phyloP scores from a whole-genome alignment of 495 filamentous ascomycete species.

The Penicillium taxi region DNA sequence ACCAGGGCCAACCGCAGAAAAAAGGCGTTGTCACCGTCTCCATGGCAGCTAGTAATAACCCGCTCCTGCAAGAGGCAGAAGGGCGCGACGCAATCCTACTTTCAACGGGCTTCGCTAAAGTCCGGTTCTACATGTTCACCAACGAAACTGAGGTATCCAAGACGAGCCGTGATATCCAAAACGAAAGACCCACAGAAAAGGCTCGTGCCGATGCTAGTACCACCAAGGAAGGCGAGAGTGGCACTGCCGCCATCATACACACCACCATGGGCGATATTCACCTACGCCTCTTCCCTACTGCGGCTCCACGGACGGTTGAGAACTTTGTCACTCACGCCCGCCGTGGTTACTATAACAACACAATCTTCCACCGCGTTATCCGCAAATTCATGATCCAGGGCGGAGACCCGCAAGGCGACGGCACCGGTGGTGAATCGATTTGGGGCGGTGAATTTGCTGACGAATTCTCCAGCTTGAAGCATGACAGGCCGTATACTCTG shows the following conservation, averaged over 20 bases:
- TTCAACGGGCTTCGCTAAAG: conserved; percentile 74
- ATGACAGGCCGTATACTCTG: conserved; percentile 93
- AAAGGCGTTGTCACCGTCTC: conserved; percentile 90
- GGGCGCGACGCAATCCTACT: conserved; percentile 84
- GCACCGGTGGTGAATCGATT: conserved; percentile 92
- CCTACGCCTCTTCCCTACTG: conserved; percentile 85
- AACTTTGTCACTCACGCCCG: conserved; percentile 92
- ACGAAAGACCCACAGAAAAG: conserved; percentile 68
- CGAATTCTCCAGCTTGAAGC: conserved; percentile 83
- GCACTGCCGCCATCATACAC: conserved; percentile 76
- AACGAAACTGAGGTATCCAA: conserved; percentile 81
- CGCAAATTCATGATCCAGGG: conserved; percentile 96
- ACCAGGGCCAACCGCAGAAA: conserved; percentile 89
- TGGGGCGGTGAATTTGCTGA: conserved; percentile 96
- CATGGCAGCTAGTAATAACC: conserved; percentile 93
- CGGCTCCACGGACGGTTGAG: conserved; percentile 92
- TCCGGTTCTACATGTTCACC: conserved; percentile 97
- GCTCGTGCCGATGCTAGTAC: conserved; percentile 33
- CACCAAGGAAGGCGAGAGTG: conserved; percentile 59
- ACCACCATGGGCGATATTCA: conserved; percentile 94
- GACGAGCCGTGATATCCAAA: conserved; percentile 82
- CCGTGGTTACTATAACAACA: conserved; percentile 90
- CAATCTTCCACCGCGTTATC: conserved; percentile 95
- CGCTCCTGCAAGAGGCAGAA: conserved; percentile 87
- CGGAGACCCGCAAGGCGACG: conserved; percentile 90